A percentile compares a stretch with the other conserved stretches of the same genome.
These are phyloP conservation scores for Phytophthora citricola DNA, from an alignment of 352 stramenopile species.

Conservation along the genomic window DNA sequence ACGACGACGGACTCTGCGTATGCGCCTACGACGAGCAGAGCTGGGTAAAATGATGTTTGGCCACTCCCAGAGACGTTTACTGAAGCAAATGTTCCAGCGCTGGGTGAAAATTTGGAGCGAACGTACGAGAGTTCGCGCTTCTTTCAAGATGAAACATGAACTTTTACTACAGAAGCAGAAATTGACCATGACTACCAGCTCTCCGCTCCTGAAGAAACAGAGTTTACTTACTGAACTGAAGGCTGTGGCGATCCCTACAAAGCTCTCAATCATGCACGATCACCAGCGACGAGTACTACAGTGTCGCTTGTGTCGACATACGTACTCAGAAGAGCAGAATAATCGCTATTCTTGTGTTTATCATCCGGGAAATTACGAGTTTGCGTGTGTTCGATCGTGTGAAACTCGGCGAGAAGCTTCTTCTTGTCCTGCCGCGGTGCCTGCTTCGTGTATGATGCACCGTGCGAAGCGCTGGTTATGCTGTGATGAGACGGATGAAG, in stretches of 20 bases:
- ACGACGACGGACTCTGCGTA: slow-evolving; percentile 44
- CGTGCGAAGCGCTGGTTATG: slow-evolving; percentile 76
- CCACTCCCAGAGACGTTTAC: slow-evolving; percentile 32
- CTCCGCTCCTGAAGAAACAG: slow-evolving; percentile 20
- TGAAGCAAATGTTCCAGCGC: slow-evolving; percentile 62
- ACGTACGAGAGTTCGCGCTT: slow-evolving; percentile 56
- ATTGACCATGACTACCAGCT: slow-evolving; percentile 33
- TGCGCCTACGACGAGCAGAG: slow-evolving; percentile 56
- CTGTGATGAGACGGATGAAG: slow-evolving; percentile 78
- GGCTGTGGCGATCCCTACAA: slow-evolving; percentile 26
- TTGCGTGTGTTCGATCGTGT: slow-evolving; percentile 69
- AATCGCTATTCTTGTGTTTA: slow-evolving; percentile 69
- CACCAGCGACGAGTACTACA: slow-evolving; percentile 60
- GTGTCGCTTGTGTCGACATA: slow-evolving; percentile 65
- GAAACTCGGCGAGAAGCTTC: slow-evolving; percentile 37
- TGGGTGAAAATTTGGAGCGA: slow-evolving; percentile 71
- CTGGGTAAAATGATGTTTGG: slow-evolving; percentile 66
- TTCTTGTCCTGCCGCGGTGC: slow-evolving; percentile 21
- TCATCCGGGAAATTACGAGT: slow-evolving; percentile 66
- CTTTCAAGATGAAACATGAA: slow-evolving; percentile 74
- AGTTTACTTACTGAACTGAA: slow-evolving; percentile 22
- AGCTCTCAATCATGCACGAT: slow-evolving; percentile 62
- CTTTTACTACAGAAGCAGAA: slow-evolving; percentile 62
- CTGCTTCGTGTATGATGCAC: slow-evolving; percentile 71
- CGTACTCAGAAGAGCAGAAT: slow-evolving; percentile 83